Conservation (phyloP, 2,329 filamentous ascomycete species). For the Fusarium miscanthi region DNA sequence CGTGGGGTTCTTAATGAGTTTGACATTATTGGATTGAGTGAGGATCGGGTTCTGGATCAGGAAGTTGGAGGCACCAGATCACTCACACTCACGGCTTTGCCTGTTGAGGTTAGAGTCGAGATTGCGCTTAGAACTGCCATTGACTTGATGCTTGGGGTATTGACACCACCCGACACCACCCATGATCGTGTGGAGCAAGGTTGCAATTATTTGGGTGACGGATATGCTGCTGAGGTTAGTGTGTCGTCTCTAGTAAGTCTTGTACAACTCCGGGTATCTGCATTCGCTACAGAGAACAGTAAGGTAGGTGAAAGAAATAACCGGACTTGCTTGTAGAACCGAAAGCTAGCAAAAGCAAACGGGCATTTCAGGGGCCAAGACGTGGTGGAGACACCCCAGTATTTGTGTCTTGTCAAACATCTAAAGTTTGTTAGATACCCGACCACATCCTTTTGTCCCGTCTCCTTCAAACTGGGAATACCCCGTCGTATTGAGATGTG, state of each 20-base stretch:
- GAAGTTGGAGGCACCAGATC: slow-evolving; percentile 29
- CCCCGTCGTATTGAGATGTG: background rate
- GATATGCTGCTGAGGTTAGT: background rate
- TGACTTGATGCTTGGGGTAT: background rate
- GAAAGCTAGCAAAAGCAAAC: background rate
- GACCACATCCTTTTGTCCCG: background rate
- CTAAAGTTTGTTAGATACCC: background rate
- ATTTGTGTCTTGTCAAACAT: background rate
- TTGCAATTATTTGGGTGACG: background rate
- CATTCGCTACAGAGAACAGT: background rate
- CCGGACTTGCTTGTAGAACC: background rate
- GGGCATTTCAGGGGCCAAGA: background rate
- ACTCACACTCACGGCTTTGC: background rate
- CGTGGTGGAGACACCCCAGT: background rate
- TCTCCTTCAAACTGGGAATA: background rate
- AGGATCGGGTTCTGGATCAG: slow-evolving; percentile 6
- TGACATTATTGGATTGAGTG: background rate
- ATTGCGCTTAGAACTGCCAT: slow-evolving; percentile 31
- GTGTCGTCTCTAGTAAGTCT: background rate
- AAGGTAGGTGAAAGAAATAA: background rate
- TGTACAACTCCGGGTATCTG: background rate
- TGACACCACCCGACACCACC: too few species aligned
- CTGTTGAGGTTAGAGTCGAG: background rate
- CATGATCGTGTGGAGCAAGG: background rate
- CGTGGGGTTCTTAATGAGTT: background rate